These are phyloP conservation scores for Coemansia pectinata DNA, from an alignment of 192 early-diverging fungal genomes.

Conservation along the genomic window DNA sequence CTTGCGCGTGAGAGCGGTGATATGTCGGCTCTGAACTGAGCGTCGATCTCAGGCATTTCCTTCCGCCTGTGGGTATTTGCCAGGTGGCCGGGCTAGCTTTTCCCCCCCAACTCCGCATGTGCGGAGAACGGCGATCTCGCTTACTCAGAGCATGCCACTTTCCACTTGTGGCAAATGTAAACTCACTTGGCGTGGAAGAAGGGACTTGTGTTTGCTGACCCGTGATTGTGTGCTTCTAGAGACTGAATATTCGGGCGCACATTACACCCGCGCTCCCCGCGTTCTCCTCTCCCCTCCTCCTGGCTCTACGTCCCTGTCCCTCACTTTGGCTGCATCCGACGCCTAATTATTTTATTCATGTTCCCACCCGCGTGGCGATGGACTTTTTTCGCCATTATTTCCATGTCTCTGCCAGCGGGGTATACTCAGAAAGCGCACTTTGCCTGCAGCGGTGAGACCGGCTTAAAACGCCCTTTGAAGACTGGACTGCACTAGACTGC, in stretches of 20 bases:
- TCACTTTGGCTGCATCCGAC: neutral
- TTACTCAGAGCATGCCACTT: conserved; percentile 3
- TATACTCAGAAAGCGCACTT: neutral
- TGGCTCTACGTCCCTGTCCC: neutral
- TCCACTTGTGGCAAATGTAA: neutral
- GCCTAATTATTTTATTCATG: neutral
- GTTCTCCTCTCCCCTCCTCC: neutral
- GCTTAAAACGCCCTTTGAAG: neutral
- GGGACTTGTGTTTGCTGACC: neutral
- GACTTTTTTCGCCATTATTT: neutral
- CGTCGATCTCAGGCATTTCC: neutral
- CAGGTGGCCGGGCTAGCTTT: neutral
- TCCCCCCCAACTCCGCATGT: conserved; percentile 7
- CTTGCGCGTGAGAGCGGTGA: neutral
- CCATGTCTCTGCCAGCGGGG: neutral
- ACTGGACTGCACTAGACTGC: neutral
- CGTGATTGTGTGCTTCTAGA: neutral
- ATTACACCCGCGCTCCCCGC: neutral
- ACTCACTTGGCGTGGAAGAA: neutral
- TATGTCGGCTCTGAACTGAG: neutral
- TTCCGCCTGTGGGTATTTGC: neutral
- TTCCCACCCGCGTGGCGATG: conserved; percentile 6
- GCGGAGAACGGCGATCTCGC: neutral
- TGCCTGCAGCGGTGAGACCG: neutral
- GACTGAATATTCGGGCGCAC: neutral